These are phyloP conservation scores for Phlebiopsis flavidoalba DNA, from an alignment of 768 basidiomycete genomes.

Conservation along the genomic window DNA sequence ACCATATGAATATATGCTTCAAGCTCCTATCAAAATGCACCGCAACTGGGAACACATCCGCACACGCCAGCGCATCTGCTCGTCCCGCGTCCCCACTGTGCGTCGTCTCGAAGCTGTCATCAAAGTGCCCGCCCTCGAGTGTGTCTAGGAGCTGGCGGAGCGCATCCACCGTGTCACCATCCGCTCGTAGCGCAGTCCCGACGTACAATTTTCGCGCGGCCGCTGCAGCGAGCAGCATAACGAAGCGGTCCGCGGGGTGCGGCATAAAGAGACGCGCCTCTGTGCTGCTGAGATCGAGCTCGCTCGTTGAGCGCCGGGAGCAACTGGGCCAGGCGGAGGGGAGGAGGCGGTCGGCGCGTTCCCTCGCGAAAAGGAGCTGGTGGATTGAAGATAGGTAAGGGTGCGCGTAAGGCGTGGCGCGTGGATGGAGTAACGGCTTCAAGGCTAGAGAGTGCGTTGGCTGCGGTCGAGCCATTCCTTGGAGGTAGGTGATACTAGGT, in stretches of 20 bases:
- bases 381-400: neutral
- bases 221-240: neutral
- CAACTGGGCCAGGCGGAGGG: neutral
- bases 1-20: neutral
- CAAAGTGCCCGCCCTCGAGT: neutral
- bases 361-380: neutral
- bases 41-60: neutral
- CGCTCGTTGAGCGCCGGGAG: neutral
- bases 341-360: neutral
- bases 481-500: neutral
- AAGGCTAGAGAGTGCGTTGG: neutral
- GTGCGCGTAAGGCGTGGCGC: neutral
- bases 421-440: neutral
- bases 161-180: neutral
- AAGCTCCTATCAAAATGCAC: neutral
- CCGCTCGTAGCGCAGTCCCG: neutral
- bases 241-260: conserved; percentile 1
- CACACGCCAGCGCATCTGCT: neutral
- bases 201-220: neutral
- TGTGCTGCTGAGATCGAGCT: neutral
- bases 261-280: conserved; percentile 2
- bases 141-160: neutral
- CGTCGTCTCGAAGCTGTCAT: neutral
- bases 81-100: neutral
- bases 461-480: neutral